Evolutionary conservation across 768 basidiomycete genomes (phyloP), one percentile per base, ranked within the genome.

Genomic region (Mrakia frigida): DNA sequence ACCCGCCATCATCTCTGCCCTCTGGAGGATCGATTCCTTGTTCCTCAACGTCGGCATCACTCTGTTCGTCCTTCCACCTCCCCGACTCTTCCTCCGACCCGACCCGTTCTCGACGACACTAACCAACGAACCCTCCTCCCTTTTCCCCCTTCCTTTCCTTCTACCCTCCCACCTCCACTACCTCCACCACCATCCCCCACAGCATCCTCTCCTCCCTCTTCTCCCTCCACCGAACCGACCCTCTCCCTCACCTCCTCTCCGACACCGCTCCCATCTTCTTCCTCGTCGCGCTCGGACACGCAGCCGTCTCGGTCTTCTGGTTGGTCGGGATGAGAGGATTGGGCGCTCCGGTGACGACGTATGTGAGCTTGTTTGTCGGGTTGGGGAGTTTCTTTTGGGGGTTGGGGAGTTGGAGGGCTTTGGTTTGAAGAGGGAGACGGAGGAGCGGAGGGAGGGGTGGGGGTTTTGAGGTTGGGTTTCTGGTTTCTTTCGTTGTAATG

Each of bases 11-110:
- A 56, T 78, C 60, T 61, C 56, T 23, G 73, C 73, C 5, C 77
- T 78, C 35, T 78, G 77, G 77, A 68, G 77, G 60, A 73, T 78
- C 33, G 77, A 78, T 28, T 60, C 71, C 21, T 35, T 78, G 46
- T 61, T 78, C 53, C 63, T 78, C 25, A 73, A 73, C 31, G n/a
- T 78, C 9, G 77, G 77, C 1, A 25, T 78, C 69, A 78, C 77
- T 31, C 67, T 78, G 72, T 76, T 25, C 50, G 74, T 65, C 72
- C 43, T 7, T 46, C 7, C 43, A 7, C 18, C 18, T 7, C 43
- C 43, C 18, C 9, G 43, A 7, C 43, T 46, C 43, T 52, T 53
- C 46, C 16, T 53, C 50, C n/a, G n/a, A n/a, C n/a, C n/a, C n/a
- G n/a, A n/a, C n/a, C n/a, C n/a, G n/a, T n/a, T n/a, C n/a, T n/a